These are phyloP conservation scores for Psilocybe cubensis DNA, from an alignment of 768 basidiomycete genomes.

Conservation along the genomic window DNA sequence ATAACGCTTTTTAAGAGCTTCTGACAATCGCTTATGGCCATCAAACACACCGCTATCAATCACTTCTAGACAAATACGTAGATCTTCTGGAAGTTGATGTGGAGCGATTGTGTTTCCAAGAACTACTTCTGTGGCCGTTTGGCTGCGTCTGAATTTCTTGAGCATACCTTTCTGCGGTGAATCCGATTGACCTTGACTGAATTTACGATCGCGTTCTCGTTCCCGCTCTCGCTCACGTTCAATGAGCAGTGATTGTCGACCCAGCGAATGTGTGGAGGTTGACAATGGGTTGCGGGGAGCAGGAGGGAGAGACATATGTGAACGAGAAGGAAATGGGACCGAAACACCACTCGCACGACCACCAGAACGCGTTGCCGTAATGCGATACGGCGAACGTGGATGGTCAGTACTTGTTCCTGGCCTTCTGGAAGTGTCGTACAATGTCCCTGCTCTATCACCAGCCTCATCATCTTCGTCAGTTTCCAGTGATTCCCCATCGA, in stretches of 20 bases:
- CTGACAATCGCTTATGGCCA: slow-evolving; percentile 86
- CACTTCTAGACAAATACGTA: slow-evolving; percentile 84
- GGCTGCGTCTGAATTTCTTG: slow-evolving; percentile 71
- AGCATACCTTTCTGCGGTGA: slow-evolving; percentile 55
- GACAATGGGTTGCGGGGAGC: slow-evolving; percentile 59
- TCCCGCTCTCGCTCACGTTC: slow-evolving; percentile 46
- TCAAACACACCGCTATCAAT: slow-evolving; percentile 86
- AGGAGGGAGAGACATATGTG: slow-evolving; percentile 78
- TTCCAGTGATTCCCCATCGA: slow-evolving; percentile 71
- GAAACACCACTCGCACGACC: slow-evolving; percentile 44
- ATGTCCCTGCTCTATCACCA: slow-evolving; percentile 54
- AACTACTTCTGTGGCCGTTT: slow-evolving; percentile 49
- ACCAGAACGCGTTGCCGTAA: slow-evolving; percentile 43
- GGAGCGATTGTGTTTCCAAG: slow-evolving; percentile 66
- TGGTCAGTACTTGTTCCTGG: slow-evolving; percentile 52
- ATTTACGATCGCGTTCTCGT: slow-evolving; percentile 45
- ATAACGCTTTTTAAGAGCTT: slow-evolving; percentile 86
- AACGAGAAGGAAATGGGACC: slow-evolving; percentile 80
- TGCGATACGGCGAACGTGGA: slow-evolving; percentile 78
- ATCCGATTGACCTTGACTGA: slow-evolving; percentile 46
- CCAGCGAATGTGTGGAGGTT: slow-evolving; percentile 76
- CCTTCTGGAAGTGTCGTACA: slow-evolving; percentile 37
- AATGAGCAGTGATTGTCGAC: slow-evolving; percentile 62
- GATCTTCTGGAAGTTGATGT: slow-evolving; percentile 84
- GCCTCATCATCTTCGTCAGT: slow-evolving; percentile 75